Evolutionary conservation across 2,329 filamentous ascomycete species (phyloP).

Genomic region (Botrytis elliptica): DNA sequence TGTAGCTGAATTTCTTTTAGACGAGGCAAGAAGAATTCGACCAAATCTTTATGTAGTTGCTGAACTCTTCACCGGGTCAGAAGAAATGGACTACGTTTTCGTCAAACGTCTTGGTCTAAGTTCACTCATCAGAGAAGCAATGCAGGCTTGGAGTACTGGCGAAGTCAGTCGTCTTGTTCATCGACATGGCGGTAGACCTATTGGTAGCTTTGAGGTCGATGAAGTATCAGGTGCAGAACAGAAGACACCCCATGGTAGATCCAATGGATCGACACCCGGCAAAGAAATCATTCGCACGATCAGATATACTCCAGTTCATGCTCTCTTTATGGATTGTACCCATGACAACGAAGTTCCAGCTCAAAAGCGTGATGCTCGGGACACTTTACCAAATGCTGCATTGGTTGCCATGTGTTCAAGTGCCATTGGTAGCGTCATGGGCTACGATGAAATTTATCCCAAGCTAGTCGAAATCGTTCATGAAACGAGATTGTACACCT

Average conservation of each 20-base stretch:
- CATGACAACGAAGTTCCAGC: conserved; percentile 97
- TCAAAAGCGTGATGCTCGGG: conserved; percentile 89
- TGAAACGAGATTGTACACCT: conserved; percentile 81
- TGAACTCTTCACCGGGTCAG: conserved; percentile 92
- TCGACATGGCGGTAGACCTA: conserved; percentile 86
- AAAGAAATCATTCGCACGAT: conserved; percentile 68
- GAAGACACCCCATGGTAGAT: conserved; percentile 35
- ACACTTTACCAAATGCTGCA: conserved; percentile 91
- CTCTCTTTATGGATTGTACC: conserved; percentile 98
- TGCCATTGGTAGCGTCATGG: conserved; percentile 93
- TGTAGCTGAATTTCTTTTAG: conserved; percentile 91
- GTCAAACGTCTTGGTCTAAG: conserved; percentile 90
- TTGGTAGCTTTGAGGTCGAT: conserved; percentile 96
- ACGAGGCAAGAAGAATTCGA: conserved; percentile 84
- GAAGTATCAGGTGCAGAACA: conserved; percentile 67
- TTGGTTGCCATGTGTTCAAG: conserved; percentile 95
- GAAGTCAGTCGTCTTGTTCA: conserved; percentile 93
- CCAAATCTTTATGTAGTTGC: conserved; percentile 90
- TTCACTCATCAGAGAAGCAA: conserved; percentile 90
- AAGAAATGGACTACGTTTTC: conserved; percentile 94
- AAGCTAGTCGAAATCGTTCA: conserved; percentile 89
- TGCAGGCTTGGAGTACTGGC: conserved; percentile 96
- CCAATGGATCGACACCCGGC: conserved; percentile 37
- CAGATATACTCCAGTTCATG: conserved; percentile 84
- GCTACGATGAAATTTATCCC: conserved; percentile 95